These are phyloP conservation scores for Thalassiosira exigua DNA, from an alignment of 352 stramenopile genomes.

Conservation along the genomic window DNA sequence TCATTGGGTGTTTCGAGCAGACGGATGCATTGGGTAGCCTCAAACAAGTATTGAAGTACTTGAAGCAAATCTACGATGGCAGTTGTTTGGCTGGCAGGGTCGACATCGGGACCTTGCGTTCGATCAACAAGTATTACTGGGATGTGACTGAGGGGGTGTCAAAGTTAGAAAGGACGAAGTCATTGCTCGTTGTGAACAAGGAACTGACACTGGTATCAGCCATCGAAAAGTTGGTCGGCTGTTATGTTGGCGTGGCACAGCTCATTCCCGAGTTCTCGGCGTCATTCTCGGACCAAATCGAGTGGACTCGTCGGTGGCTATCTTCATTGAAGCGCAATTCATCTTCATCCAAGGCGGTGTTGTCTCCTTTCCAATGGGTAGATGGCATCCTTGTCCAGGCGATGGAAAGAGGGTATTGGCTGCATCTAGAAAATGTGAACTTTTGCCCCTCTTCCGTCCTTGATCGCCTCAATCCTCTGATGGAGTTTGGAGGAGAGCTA, in stretches of 20 bases:
- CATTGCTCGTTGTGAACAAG: constrained; percentile 26
- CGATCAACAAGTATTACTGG: constrained; percentile 48
- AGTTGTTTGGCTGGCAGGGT: constrained; percentile 71
- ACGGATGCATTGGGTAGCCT: constrained; percentile 87
- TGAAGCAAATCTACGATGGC: constrained; percentile 51
- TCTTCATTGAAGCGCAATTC: constrained; percentile 39
- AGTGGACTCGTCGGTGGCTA: constrained; percentile 34
- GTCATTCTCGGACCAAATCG: constrained; percentile 44
- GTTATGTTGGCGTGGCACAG: constrained; percentile 33
- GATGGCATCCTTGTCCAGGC: constrained; percentile 97
- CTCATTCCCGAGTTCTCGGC: constrained; percentile 30
- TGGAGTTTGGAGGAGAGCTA: constrained; percentile 97
- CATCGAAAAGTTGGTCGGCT: constrained; percentile 49
- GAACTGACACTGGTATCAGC: constrained; percentile 36
- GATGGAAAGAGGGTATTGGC: constrained; percentile 98
- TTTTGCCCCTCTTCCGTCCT: constrained; percentile 98
- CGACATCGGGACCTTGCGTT: constrained; percentile 61
- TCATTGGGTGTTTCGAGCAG: constrained; percentile 99
- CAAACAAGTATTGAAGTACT: constrained; percentile 46
- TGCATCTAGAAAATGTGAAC: constrained; percentile 99
- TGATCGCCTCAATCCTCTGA: constrained; percentile 98
- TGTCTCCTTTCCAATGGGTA: constrained; percentile 95
- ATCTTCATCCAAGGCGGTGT: constrained; percentile 7
- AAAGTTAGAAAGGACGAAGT: constrained; percentile 35
- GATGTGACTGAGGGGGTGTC: constrained; percentile 42